These are phyloP conservation scores for Boletales sp. DNA, from an alignment of 768 basidiomycete genomes.

Conservation along the genomic window DNA sequence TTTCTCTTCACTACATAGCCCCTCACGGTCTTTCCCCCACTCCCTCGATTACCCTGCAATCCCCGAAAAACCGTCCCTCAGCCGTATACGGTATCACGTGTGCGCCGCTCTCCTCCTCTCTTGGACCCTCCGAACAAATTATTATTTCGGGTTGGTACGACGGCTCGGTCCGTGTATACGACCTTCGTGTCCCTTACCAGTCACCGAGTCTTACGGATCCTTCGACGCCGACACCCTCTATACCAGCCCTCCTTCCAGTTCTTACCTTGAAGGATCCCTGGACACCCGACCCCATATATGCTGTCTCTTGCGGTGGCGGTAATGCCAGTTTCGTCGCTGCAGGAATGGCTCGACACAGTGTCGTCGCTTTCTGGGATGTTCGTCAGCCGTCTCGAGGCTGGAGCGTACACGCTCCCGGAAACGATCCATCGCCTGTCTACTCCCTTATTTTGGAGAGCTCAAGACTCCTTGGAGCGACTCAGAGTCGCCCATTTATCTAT, in stretches of 20 bases:
- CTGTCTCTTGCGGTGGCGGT: slow-evolving; percentile 73
- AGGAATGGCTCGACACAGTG: slow-evolving; percentile 71
- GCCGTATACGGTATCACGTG: slow-evolving; percentile 73
- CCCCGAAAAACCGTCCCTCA: slow-evolving; percentile 34
- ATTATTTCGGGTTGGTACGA: slow-evolving; percentile 84
- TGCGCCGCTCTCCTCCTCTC: slow-evolving; percentile 58
- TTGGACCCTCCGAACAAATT: slow-evolving; percentile 69
- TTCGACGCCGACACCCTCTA: slow-evolving; percentile 14
- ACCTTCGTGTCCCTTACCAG: slow-evolving; percentile 52
- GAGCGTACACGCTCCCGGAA: slow-evolving; percentile 79
- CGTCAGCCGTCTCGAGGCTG: slow-evolving; percentile 60
- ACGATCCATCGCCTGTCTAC: slow-evolving; percentile 78
- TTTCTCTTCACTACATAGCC: slow-evolving; percentile 53
- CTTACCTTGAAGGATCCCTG: slow-evolving; percentile 63
- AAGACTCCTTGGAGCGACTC: slow-evolving; percentile 74
- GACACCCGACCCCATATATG: slow-evolving; percentile 71
- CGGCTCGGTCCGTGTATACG: slow-evolving; percentile 68
- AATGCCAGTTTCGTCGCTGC: slow-evolving; percentile 63
- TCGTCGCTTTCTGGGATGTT: slow-evolving; percentile 82
- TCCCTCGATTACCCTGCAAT: slow-evolving; percentile 49
- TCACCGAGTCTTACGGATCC: slow-evolving; percentile 1
- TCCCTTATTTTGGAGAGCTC: slow-evolving; percentile 71
- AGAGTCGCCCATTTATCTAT: slow-evolving; percentile 72
- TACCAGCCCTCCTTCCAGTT: slow-evolving; percentile 49
- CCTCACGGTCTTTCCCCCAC: slow-evolving; percentile 41